A percentile compares a stretch with the other conserved stretches of the same genome.
Evolutionary conservation across 768 basidiomycete species (phyloP).

Genomic region (Xerocomellus dryophilus): DNA sequence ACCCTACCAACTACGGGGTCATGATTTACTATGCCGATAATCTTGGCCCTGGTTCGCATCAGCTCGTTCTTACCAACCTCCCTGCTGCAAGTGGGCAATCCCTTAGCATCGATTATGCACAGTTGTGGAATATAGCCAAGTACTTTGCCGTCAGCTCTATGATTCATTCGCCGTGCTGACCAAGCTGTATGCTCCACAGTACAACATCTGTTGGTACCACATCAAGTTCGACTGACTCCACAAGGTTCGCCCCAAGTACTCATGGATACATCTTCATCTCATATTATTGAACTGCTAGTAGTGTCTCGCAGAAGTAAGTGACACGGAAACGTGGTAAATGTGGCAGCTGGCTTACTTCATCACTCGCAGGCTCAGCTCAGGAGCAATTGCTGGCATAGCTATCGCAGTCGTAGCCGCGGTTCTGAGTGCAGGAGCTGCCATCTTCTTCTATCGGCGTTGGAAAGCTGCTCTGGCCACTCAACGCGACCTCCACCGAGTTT

Average conservation of each 20-base stretch:
- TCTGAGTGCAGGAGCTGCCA: conserved; percentile 9
- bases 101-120: conserved; percentile 36
- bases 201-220: not conserved
- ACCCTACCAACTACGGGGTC: conserved; percentile 26
- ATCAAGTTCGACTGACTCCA: not conserved
- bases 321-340: not conserved
- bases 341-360: not conserved
- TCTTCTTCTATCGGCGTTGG: conserved; percentile 31
- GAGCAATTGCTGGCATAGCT: conserved; percentile 24
- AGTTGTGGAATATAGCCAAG: conserved; percentile 20
- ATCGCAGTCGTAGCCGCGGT: conserved; percentile 15
- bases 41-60: conserved; percentile 40
- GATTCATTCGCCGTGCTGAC: not conserved
- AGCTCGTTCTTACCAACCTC: conserved; percentile 34
- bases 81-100: conserved; percentile 18
- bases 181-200: not conserved
- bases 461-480: conserved; percentile 20
- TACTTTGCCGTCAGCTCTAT: not conserved
- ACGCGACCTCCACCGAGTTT: conserved; percentile 10
- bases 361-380: conserved; percentile 17
- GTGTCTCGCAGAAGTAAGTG: conserved; percentile 12
- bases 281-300: too few species aligned
- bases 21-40: conserved; percentile 36
- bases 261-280: too few species aligned
- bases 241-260: conserved; percentile 1